Conservation (phyloP, 148 eudicot genomes). For the Rhododendron griersonianum region DNA sequence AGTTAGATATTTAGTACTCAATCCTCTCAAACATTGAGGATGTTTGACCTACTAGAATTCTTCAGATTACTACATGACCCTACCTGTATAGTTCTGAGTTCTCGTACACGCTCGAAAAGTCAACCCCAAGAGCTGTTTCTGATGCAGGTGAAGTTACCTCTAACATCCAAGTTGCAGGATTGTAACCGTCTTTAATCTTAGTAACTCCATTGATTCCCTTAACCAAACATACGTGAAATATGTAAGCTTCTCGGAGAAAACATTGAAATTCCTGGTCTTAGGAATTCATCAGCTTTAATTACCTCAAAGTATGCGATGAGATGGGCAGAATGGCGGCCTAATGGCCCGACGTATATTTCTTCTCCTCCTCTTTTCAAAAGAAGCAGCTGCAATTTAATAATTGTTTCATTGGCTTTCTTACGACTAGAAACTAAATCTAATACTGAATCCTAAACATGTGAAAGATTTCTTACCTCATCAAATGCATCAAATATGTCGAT, state of each 20-base stretch:
- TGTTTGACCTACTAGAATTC: not conserved
- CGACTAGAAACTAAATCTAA: not conserved
- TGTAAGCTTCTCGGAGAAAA: not conserved
- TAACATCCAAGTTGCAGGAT: conserved; percentile 75
- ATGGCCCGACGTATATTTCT: conserved; percentile 54
- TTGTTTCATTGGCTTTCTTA: not conserved
- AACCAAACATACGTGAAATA: not conserved
- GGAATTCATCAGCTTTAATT: not conserved
- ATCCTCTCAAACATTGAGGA: not conserved
- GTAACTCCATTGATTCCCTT: conserved; percentile 41
- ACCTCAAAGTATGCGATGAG: conserved; percentile 57
- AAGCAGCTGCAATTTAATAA: conserved; percentile 32
- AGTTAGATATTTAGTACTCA: not conserved
- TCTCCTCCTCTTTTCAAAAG: conserved; percentile 56
- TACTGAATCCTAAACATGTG: not conserved
- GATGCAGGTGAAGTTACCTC: conserved; percentile 42
- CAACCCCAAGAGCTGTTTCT: conserved; percentile 34
- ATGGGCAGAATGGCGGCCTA: conserved; percentile 35
- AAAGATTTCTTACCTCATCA: conserved; percentile 41
- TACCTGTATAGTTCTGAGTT: conserved; percentile 43
- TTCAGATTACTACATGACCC: not conserved
- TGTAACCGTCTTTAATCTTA: conserved; percentile 49
- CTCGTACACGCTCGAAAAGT: conserved; percentile 40
- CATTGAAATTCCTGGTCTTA: not conserved
- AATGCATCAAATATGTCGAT: conserved; percentile 61